phyloP scores from a whole-genome alignment of 306 rosid genomes.

The Trichosanthes truncata region DNA sequence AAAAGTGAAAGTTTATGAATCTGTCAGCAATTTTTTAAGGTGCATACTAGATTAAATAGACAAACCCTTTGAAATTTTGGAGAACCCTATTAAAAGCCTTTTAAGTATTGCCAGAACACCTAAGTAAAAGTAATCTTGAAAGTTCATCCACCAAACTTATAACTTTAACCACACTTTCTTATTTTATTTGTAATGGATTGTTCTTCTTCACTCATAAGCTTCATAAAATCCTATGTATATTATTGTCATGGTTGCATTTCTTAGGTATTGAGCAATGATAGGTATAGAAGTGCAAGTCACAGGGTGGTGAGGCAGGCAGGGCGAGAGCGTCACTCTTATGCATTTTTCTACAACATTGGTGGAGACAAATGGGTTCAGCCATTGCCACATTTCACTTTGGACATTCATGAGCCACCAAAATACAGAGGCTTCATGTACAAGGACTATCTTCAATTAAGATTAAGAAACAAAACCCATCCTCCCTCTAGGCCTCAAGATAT shows the following conservation, averaged over 20 bases:
- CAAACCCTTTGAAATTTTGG: too few relatives aligned
- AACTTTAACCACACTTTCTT: too few relatives aligned
- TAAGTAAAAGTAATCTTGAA: too few relatives aligned
- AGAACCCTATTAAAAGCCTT: too few relatives aligned
- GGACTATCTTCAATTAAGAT: conserved; percentile 28
- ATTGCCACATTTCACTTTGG: conserved; percentile 28
- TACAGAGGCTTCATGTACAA: conserved; percentile 28
- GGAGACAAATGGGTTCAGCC: conserved; percentile 50
- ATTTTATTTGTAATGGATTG: too few relatives aligned
- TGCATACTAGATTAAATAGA: too few relatives aligned
- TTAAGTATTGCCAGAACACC: too few relatives aligned
- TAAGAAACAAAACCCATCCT: conserved; percentile 35
- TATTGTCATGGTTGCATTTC: background rate
- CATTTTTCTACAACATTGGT: conserved; percentile 23
- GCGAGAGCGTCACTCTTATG: conserved; percentile 25
- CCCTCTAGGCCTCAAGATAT: conserved; percentile 35
- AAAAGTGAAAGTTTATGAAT: too few relatives aligned
- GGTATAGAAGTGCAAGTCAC: conserved; percentile 37
- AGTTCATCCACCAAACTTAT: too few relatives aligned
- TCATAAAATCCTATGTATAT: too few relatives aligned
- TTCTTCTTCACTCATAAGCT: too few relatives aligned
- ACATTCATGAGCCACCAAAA: conserved; percentile 36
- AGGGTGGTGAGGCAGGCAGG: conserved; percentile 27
- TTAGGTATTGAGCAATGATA: conserved; percentile 41
- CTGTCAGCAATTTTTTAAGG: too few relatives aligned